These are phyloP conservation scores for Kickxella alabastrina DNA, from an alignment of 192 early-diverging fungal species.

Conservation along the genomic window DNA sequence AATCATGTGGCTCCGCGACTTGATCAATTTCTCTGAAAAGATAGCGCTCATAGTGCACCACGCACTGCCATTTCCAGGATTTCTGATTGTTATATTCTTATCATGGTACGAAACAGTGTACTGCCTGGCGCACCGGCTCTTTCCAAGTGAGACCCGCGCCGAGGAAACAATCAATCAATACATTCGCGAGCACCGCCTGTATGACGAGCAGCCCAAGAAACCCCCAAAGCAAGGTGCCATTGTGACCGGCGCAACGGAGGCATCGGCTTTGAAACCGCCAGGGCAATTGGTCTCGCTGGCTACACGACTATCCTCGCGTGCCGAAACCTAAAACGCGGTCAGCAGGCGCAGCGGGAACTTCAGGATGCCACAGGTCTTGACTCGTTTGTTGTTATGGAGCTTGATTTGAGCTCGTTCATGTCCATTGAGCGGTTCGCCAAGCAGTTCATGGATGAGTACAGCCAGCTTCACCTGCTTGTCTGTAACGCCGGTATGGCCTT, in stretches of 20 bases:
- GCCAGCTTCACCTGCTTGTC: conserved; percentile 30
- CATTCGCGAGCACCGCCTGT: conserved; percentile 20
- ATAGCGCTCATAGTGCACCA: conserved; percentile 13
- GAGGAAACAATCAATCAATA: conserved; percentile 29
- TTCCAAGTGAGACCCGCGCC: conserved; percentile 13
- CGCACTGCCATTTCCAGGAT: conserved; percentile 19
- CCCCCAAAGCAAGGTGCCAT: conserved; percentile 20
- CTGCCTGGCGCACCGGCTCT: conserved; percentile 25
- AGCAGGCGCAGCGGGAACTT: conserved; percentile 12
- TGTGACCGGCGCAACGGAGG: conserved; percentile 58
- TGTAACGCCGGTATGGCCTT: conserved; percentile 62
- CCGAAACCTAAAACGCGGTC: conserved; percentile 26
- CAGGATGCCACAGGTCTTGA: conserved; percentile 17
- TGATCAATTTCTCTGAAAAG: conserved; percentile 12
- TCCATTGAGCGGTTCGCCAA: conserved; percentile 45
- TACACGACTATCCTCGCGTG: conserved; percentile 51
- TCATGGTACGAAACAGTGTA: conserved; percentile 30
- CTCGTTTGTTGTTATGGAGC: conserved; percentile 35
- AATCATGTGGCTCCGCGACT: conserved; percentile 27
- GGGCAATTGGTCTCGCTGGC: conserved; percentile 56
- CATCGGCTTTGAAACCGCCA: conserved; percentile 57
- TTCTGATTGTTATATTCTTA: conserved; percentile 13
- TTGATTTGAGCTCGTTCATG: conserved; percentile 54
- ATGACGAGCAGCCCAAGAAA: neutral
- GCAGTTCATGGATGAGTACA: conserved; percentile 20